These are phyloP conservation scores for Fusarium scirpi DNA, from an alignment of 2,329 filamentous ascomycete genomes.

Conservation along the genomic window DNA sequence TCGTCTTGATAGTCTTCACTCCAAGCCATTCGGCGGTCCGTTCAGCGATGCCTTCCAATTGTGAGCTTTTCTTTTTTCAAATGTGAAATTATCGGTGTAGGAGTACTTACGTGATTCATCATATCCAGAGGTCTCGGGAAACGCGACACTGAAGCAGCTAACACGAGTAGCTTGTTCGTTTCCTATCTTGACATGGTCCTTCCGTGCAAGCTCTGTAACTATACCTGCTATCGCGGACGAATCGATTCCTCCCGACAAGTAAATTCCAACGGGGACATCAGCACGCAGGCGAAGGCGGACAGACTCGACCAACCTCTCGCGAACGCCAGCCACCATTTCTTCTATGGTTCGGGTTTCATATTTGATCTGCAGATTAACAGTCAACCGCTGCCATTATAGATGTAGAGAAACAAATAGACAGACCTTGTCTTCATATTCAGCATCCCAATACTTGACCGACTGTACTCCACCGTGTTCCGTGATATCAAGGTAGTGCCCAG, in stretches of 20 bases:
- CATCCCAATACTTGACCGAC: no score
- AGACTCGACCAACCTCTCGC: not conserved
- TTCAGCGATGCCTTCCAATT: not conserved
- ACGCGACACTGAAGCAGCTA: not conserved
- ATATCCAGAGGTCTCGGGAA: not conserved
- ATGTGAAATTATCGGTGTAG: no score
- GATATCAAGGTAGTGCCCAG: not conserved
- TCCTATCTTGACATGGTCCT: no score
- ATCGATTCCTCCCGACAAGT: not conserved
- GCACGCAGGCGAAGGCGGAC: not conserved
- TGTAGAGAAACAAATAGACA: no score
- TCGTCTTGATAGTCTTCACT: no score
- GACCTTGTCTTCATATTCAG: no score
- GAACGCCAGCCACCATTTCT: not conserved
- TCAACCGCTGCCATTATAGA: no score
- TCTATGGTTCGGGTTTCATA: not conserved
- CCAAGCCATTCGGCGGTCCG: not conserved
- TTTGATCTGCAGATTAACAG: no score
- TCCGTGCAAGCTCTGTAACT: not conserved
- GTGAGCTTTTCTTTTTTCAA: no score
- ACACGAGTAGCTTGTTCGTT: no score
- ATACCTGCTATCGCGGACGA: not conserved
- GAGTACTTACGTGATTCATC: not conserved
- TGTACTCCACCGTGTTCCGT: no score
- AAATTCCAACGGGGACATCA: not conserved